phyloP scores from a whole-genome alignment of 768 basidiomycete genomes.

The Lactarius evosmus region DNA sequence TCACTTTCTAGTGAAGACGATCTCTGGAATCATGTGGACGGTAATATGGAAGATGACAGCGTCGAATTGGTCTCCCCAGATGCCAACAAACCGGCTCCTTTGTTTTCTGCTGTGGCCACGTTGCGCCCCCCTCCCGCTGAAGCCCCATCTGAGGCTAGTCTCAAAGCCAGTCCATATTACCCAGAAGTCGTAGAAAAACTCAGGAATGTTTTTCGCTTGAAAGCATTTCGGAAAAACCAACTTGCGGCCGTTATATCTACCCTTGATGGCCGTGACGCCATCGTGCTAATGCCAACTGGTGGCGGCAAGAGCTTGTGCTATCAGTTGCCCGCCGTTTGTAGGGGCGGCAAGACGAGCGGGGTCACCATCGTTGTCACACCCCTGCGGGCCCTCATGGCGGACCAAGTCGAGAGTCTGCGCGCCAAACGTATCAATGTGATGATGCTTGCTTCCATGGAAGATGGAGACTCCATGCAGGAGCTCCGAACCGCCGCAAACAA shows the following conservation, averaged over 20 bases:
- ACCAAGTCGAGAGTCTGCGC: slow-evolving; percentile 73
- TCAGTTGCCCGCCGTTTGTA: slow-evolving; percentile 86
- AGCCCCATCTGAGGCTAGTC: slow-evolving; percentile 11
- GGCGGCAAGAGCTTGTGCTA: slow-evolving; percentile 89
- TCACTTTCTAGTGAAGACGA: slow-evolving; percentile 42
- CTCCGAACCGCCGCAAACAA: slow-evolving; percentile 46
- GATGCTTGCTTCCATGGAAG: slow-evolving; percentile 37
- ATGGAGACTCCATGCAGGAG: slow-evolving; percentile 37
- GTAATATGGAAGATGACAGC: slow-evolving; percentile 32
- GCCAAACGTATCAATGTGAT: slow-evolving; percentile 67
- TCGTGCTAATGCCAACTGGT: slow-evolving; percentile 95
- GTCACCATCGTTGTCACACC: slow-evolving; percentile 91
- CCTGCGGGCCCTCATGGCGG: slow-evolving; percentile 81
- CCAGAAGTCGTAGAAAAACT: slow-evolving; percentile 55
- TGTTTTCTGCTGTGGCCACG: slow-evolving; percentile 6
- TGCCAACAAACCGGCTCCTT: slow-evolving; percentile 8
- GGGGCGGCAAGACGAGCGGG: slow-evolving; percentile 64
- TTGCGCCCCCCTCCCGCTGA: slow-evolving; percentile 10
- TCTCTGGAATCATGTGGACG: slow-evolving; percentile 46
- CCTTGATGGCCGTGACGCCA: slow-evolving; percentile 78
- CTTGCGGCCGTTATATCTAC: slow-evolving; percentile 81
- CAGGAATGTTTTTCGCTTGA: slow-evolving; percentile 57
- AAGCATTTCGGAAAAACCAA: slow-evolving; percentile 77
- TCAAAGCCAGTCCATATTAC: slow-evolving; percentile 36
- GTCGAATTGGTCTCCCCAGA: slow-evolving; percentile 19